Evolutionary conservation across 768 basidiomycete genomes (phyloP).

Genomic region (Thelephora aurantiotincta): DNA sequence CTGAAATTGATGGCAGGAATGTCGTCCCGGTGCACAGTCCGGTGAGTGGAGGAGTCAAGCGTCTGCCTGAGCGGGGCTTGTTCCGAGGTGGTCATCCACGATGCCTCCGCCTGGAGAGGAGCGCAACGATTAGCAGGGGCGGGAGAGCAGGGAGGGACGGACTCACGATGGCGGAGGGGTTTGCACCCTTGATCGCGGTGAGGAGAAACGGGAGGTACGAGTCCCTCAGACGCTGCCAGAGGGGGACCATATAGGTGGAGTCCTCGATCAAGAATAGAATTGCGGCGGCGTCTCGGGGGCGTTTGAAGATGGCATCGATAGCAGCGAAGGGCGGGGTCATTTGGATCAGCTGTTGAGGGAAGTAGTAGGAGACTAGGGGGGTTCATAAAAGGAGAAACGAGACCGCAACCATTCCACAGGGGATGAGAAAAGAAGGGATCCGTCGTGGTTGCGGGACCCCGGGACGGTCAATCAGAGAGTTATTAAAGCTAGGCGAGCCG

Average conservation of each 20-base stretch:
- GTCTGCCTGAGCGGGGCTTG: slow-evolving; percentile 3
- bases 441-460: background rate
- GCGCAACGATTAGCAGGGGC: slow-evolving; percentile 1
- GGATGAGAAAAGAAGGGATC: background rate
- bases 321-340: background rate
- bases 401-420: background rate
- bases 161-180: slow-evolving; percentile 12
- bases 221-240: slow-evolving; percentile 14
- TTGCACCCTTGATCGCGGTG: slow-evolving; percentile 11
- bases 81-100: slow-evolving; percentile 13
- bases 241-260: slow-evolving; percentile 10
- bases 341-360: background rate
- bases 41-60: slow-evolving; percentile 3
- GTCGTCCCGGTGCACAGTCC: slow-evolving; percentile 4
- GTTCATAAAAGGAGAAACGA: background rate
- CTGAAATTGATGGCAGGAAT: slow-evolving; percentile 11
- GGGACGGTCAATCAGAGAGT: background rate
- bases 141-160: slow-evolving; percentile 3
- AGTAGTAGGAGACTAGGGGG: background rate
- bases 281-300: slow-evolving; percentile 13
- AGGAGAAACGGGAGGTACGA: slow-evolving; percentile 14
- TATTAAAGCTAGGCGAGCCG: no score
- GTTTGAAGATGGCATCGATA: slow-evolving; percentile 6
- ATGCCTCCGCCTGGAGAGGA: slow-evolving; percentile 12
- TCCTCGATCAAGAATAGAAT: slow-evolving; percentile 18